Evolutionary conservation across 192 early-diverging fungal genomes (phyloP).

Genomic region (Geranomyces variabilis): DNA sequence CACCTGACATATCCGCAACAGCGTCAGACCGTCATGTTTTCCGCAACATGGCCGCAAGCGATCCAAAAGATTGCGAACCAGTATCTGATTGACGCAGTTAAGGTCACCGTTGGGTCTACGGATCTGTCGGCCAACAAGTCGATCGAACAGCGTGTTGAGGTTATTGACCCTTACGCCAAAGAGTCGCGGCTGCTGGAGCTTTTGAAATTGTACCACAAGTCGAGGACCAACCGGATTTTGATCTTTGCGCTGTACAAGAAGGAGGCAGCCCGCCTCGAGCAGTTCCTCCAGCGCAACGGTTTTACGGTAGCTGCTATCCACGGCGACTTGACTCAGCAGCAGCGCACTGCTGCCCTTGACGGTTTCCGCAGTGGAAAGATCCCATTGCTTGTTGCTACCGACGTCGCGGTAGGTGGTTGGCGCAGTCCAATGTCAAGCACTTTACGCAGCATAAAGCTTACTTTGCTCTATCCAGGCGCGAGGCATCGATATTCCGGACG

Average conservation of each 20-base stretch:
- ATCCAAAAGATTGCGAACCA: constrained; percentile 85
- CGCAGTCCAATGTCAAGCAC: neutral
- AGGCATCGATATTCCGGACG: constrained; percentile 71
- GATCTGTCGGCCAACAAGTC: constrained; percentile 85
- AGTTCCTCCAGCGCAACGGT: constrained; percentile 70
- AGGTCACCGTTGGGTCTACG: constrained; percentile 84
- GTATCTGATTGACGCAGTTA: constrained; percentile 79
- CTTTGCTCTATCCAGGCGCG: constrained; percentile 26
- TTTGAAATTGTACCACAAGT: constrained; percentile 79
- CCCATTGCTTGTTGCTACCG: constrained; percentile 88
- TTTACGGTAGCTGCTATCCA: constrained; percentile 87
- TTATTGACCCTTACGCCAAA: constrained; percentile 78
- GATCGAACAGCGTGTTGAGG: constrained; percentile 89
- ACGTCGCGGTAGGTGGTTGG: neutral
- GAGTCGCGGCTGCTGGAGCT: constrained; percentile 74
- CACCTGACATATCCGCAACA: constrained; percentile 58
- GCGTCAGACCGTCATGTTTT: constrained; percentile 95
- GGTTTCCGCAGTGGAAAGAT: constrained; percentile 79
- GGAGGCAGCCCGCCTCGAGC: constrained; percentile 84
- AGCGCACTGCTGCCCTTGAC: constrained; percentile 77
- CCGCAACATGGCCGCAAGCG: constrained; percentile 91
- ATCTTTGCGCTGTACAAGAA: constrained; percentile 98
- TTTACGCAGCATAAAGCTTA: neutral
- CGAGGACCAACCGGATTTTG: constrained; percentile 83
- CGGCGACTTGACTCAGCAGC: constrained; percentile 86